A percentile compares a stretch with the other conserved stretches of the same genome.
Evolutionary conservation across 345 rosid genomes (phyloP).

Genomic region (Boechera retrofracta): DNA sequence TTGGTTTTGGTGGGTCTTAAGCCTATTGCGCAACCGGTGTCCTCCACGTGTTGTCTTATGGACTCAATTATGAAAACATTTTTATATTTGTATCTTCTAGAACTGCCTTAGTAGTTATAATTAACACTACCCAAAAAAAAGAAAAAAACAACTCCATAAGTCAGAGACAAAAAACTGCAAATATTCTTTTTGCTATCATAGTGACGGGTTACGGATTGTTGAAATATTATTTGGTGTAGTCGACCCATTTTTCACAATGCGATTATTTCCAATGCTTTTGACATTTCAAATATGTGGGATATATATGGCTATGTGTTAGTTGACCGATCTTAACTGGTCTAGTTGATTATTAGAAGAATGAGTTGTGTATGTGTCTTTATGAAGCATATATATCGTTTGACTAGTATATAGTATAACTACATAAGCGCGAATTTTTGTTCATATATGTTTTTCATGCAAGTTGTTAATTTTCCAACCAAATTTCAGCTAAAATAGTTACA

Average conservation of each 20-base stretch:
- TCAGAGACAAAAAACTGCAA: not conserved
- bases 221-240: not conserved
- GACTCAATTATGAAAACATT: constrained; percentile 7
- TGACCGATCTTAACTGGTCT: not conserved
- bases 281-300: constrained; percentile 1
- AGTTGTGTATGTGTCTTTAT: not conserved
- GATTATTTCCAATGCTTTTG: not conserved
- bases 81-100: constrained; percentile 23
- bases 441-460: not conserved
- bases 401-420: not conserved
- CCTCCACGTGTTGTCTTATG: constrained; percentile 10
- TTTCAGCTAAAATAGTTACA: constrained; percentile 5
- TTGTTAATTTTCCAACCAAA: constrained; percentile 13
- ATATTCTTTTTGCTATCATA: constrained; percentile 1
- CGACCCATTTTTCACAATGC: not conserved
- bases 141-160: not conserved
- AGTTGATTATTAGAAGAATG: constrained; percentile 6
- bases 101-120: not conserved
- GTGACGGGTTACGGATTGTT: not conserved
- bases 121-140: not conserved
- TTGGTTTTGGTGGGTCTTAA: constrained; percentile 12
- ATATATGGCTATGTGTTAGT: not conserved
- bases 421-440: not conserved
- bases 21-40: not conserved
- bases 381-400: not conserved